phyloP scores from a whole-genome alignment of 2,329 filamentous ascomycete genomes.

The Xylariaceae sp. region DNA sequence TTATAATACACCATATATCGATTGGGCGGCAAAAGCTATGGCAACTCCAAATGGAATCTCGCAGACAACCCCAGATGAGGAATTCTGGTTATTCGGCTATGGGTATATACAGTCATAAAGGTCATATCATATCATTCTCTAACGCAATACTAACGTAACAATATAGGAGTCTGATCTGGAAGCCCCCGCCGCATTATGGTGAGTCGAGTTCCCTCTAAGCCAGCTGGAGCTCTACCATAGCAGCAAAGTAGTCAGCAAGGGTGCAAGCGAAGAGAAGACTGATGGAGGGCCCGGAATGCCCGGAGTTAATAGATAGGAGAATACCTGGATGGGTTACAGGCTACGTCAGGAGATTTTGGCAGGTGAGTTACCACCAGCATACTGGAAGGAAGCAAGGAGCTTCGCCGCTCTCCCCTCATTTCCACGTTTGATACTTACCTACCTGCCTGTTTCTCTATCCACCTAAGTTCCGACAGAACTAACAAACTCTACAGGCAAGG shows the following conservation, averaged over 20 bases:
- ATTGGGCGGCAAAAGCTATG: slow-evolving; percentile 11
- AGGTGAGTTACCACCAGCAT: no score
- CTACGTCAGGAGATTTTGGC: slow-evolving; percentile 96
- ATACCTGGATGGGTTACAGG: slow-evolving; percentile 88
- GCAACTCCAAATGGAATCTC: slow-evolving; percentile 19
- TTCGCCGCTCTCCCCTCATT: neutral
- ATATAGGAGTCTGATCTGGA: slow-evolving; percentile 97
- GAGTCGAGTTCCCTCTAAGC: slow-evolving; percentile 27
- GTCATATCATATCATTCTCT: slow-evolving; percentile 10
- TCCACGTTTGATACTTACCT: neutral
- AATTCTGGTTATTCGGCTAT: slow-evolving; percentile 97
- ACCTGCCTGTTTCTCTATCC: neutral
- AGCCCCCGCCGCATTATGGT: slow-evolving; percentile 95
- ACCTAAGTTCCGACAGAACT: neutral
- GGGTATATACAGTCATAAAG: slow-evolving; percentile 57
- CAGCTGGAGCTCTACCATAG: neutral
- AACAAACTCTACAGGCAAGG: no score
- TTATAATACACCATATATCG: no score
- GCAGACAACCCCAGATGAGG: slow-evolving; percentile 38
- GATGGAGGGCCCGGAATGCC: slow-evolving; percentile 2
- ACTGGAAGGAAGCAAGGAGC: no score
- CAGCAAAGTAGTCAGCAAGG: no score
- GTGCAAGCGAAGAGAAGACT: slow-evolving; percentile 2
- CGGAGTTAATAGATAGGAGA: slow-evolving; percentile 60
- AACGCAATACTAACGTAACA: no score